Conservation (phyloP, 2,329 filamentous ascomycete species). For the Fusarium musae region DNA sequence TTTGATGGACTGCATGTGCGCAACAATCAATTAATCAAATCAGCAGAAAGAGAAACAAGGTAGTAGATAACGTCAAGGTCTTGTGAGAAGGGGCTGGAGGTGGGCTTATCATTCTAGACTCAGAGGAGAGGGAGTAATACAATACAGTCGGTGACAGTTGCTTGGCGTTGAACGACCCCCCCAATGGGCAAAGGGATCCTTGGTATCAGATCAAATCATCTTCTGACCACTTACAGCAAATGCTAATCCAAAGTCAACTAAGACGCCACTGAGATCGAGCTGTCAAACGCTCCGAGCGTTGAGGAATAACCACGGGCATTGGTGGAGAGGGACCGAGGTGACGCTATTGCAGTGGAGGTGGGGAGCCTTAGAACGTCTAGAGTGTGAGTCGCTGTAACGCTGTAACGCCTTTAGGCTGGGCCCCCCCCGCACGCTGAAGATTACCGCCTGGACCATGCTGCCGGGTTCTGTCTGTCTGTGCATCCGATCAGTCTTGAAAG, state of each 20-base stretch:
- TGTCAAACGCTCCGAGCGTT: slow-evolving; percentile 38
- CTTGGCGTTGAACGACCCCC: slow-evolving; percentile 32
- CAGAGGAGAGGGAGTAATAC: not conserved
- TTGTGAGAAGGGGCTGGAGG: slow-evolving; percentile 38
- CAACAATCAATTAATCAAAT: not conserved
- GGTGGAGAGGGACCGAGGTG: slow-evolving; percentile 22
- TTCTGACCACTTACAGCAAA: not conserved
- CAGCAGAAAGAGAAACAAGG: slow-evolving; percentile 10
- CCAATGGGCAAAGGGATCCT: slow-evolving; percentile 6
- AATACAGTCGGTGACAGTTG: slow-evolving; percentile 28
- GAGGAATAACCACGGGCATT: slow-evolving; percentile 18
- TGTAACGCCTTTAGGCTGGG: slow-evolving; percentile 20
- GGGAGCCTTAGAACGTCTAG: slow-evolving; percentile 2
- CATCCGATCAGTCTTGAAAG: not conserved
- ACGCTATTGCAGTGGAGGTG: slow-evolving; percentile 30
- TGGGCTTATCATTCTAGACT: slow-evolving; percentile 41
- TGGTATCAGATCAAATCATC: slow-evolving; percentile 8
- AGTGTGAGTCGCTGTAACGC: slow-evolving; percentile 7
- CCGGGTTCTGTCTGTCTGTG: slow-evolving; percentile 14
- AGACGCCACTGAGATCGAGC: slow-evolving; percentile 32
- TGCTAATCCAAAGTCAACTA: slow-evolving; percentile 7
- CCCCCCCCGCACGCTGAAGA: slow-evolving; percentile 25
- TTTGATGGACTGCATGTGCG: not conserved
- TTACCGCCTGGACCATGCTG: slow-evolving; percentile 23
- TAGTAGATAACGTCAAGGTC: slow-evolving; percentile 19